Conservation (phyloP, 192 early-diverging fungal species). For the Backusella morwellensis region DNA sequence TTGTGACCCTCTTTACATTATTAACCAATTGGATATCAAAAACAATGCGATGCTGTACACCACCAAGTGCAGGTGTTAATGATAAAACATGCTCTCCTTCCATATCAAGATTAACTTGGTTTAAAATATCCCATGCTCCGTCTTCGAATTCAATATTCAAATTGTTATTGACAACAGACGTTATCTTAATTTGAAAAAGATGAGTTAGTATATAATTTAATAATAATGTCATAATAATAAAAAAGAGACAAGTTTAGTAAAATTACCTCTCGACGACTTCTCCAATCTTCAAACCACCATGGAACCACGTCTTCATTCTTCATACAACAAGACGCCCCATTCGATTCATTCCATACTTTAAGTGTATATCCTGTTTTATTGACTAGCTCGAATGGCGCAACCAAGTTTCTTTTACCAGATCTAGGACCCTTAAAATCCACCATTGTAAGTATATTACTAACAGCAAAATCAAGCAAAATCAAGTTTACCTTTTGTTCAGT, state of each 20-base stretch:
- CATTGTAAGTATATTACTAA: background rate
- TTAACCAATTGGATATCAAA: conserved; percentile 73
- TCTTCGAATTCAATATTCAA: conserved; percentile 62
- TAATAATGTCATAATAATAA: background rate
- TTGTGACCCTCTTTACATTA: conserved; percentile 76
- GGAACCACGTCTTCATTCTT: conserved; percentile 58
- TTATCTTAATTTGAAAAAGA: background rate
- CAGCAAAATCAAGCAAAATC: background rate
- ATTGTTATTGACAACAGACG: conserved; percentile 8
- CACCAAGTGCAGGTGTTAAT: conserved; percentile 60
- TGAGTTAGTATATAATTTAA: background rate
- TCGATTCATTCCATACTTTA: conserved; percentile 67
- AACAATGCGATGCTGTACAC: conserved; percentile 66
- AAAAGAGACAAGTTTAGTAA: background rate
- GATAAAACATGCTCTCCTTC: conserved; percentile 66
- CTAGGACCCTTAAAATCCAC: conserved; percentile 5
- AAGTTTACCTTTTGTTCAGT: conserved; percentile 36
- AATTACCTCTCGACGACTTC: conserved; percentile 66
- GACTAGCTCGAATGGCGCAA: conserved; percentile 65
- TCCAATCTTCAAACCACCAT: conserved; percentile 86
- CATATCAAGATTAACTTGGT: conserved; percentile 69
- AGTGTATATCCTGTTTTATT: conserved; percentile 82
- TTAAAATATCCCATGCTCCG: conserved; percentile 67
- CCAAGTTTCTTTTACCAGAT: conserved; percentile 24
- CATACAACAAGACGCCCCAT: conserved; percentile 43